Conservation (phyloP, 2,329 filamentous ascomycete species). For the Claviceps sp. region DNA sequence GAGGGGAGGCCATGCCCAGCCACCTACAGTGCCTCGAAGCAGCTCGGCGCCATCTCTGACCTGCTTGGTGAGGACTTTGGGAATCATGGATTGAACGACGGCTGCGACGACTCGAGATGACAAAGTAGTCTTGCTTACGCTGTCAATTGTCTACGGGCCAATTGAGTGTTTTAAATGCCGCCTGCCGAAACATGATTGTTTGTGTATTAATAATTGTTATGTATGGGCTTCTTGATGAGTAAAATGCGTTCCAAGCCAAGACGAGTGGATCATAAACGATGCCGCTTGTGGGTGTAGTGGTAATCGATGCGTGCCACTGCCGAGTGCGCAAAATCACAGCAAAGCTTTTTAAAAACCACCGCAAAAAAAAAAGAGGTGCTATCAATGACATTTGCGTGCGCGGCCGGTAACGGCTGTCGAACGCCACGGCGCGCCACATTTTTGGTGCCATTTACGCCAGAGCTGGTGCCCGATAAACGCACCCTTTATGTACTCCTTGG, state of each 20-base stretch:
- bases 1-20: slow-evolving; percentile 33
- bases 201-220: too few species aligned
- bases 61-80: slow-evolving; percentile 1
- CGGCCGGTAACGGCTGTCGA: too few species aligned
- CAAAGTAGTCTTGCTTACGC: not conserved
- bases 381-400: too few species aligned
- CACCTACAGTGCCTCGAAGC: slow-evolving; percentile 28
- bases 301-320: slow-evolving; percentile 1
- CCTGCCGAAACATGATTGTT: not conserved
- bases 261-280: not conserved
- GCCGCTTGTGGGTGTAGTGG: not conserved
- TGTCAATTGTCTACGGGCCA: not conserved
- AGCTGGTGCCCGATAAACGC: too few species aligned
- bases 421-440: too few species aligned
- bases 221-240: not conserved
- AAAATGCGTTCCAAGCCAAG: not conserved
- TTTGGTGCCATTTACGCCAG: too few species aligned
- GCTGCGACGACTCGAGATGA: not conserved
- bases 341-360: too few species aligned
- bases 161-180: not conserved
- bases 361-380: too few species aligned
- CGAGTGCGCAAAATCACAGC: too few species aligned
- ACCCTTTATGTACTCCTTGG: too few species aligned
- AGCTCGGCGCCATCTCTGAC: slow-evolving; percentile 17
- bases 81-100: slow-evolving; percentile 1